Percentiles rank a stretch among this genome's conserved stretches.
Conservation (phyloP, 129 eudicot species). For the Ambrosia trifida region DNA sequence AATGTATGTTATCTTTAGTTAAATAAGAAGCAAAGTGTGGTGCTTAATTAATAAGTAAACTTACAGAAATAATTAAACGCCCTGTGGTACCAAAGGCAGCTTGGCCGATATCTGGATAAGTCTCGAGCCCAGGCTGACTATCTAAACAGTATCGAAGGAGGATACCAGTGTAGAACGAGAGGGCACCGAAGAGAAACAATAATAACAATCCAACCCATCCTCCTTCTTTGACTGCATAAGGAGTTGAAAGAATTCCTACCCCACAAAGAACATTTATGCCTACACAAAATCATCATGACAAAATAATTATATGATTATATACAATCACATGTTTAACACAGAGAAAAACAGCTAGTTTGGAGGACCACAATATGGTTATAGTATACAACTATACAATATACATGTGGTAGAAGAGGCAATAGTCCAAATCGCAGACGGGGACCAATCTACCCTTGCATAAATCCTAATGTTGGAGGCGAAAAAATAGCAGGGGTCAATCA, state of each 20-base stretch:
- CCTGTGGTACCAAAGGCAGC: slow-evolving; percentile 89
- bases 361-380: slow-evolving; percentile 14
- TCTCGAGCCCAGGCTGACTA: slow-evolving; percentile 89
- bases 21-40: neutral
- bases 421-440: neutral
- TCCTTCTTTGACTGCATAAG: slow-evolving; percentile 88
- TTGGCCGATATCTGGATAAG: slow-evolving; percentile 95
- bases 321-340: slow-evolving; percentile 8
- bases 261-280: slow-evolving; percentile 95
- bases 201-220: slow-evolving; percentile 77
- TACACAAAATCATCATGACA: slow-evolving; percentile 31
- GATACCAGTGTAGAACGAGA: slow-evolving; percentile 87
- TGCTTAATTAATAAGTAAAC: slow-evolving; percentile 24
- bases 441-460: slow-evolving; percentile 1
- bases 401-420: neutral
- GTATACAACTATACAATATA: neutral
- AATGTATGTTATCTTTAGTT: neutral
- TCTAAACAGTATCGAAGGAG: slow-evolving; percentile 81
- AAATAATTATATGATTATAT: neutral
- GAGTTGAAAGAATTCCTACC: slow-evolving; percentile 84
- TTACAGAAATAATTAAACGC: slow-evolving; percentile 67
- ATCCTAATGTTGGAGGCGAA: neutral
- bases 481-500: slow-evolving; percentile 13
- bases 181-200: slow-evolving; percentile 56
- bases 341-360: neutral